Evolutionary conservation across 441 rosid species (phyloP).

Genomic region (Eruca vesicaria): DNA sequence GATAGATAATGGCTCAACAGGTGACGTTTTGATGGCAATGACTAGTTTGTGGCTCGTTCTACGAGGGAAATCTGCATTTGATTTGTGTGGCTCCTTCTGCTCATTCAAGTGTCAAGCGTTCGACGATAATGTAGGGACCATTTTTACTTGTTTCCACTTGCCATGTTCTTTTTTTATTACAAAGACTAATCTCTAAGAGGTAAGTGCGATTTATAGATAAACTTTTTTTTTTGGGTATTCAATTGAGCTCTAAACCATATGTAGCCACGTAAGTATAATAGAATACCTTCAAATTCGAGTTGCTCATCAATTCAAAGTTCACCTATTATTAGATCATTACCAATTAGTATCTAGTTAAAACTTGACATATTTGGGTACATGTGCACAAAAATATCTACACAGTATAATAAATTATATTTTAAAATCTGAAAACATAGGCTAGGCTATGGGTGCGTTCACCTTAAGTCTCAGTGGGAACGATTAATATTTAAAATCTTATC

Average conservation of each 20-base stretch:
- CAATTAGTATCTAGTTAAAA: background rate
- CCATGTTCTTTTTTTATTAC: no score
- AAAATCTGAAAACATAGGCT: background rate
- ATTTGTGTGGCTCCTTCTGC: conserved; percentile 27
- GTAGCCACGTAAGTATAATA: no score
- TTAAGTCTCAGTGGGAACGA: conserved; percentile 17
- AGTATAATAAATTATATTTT: background rate
- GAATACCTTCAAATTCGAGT: no score
- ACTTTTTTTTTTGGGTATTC: no score
- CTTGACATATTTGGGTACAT: conserved; percentile 26
- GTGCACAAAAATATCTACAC: background rate
- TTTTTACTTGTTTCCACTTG: conserved; percentile 28
- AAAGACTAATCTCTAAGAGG: no score
- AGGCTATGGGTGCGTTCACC: conserved; percentile 9
- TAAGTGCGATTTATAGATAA: no score
- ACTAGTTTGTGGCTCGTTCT: conserved; percentile 22
- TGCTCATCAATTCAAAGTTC: no score
- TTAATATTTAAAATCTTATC: conserved; percentile 24
- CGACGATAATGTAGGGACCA: conserved; percentile 36
- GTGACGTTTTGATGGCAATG: conserved; percentile 21
- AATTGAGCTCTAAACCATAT: no score
- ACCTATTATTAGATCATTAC: no score
- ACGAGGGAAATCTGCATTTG: background rate
- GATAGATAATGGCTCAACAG: conserved; percentile 23
- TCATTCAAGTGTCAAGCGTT: conserved; percentile 24